Base-by-base conservation (phyloP, 768 basidiomycete genomes). In the Panus rudis region DNA sequence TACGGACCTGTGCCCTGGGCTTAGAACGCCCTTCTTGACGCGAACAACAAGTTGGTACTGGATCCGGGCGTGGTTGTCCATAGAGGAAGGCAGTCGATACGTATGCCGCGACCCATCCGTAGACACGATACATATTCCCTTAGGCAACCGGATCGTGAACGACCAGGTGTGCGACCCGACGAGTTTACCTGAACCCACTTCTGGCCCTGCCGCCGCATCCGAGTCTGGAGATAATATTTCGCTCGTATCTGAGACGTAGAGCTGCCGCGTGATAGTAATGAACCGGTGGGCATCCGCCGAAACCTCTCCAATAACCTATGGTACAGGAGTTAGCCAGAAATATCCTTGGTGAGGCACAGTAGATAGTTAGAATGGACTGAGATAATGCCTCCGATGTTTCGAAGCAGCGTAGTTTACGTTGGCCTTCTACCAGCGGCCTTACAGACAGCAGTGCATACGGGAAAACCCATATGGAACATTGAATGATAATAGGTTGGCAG, bases 111-210 rank as follows among this genome's bases (percentile, higher is more conserved):
- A 33, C 4, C 39, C 42, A 19, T 45, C 31, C 14, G 49, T 37
- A 5, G 40, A 27, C 10, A 35, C 33, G 23, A 41, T 46, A 35
- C 24, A 48, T 37, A 54, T 47, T 1, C 50, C 55, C 27, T 46
- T 33, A 1, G 57, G 57, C 4, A 59, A 39, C 14, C 27, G 31
- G 14, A 59, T 19, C 4, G 52, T 45, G 39, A 49, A 57, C 20
- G 53, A 47, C 52, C 50, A 55, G 4, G 35, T 26, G n/a, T 45
- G 45, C 4, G 20, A 13, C 6, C 57, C 57, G 13, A 33, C 27
- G 3, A 59, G 48, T 27, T 48, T 49, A 6, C 53, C 52, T 20
- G 44, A 34, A 23, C 23, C 6, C 27, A 37, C 40, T 16, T 31
- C 10, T 19, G 35, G n/a, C n/a, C n/a, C n/a, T n/a, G n/a, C n/a